These are phyloP conservation scores for Boletus rubescentipes DNA, from an alignment of 768 basidiomycete species.

Conservation along the genomic window DNA sequence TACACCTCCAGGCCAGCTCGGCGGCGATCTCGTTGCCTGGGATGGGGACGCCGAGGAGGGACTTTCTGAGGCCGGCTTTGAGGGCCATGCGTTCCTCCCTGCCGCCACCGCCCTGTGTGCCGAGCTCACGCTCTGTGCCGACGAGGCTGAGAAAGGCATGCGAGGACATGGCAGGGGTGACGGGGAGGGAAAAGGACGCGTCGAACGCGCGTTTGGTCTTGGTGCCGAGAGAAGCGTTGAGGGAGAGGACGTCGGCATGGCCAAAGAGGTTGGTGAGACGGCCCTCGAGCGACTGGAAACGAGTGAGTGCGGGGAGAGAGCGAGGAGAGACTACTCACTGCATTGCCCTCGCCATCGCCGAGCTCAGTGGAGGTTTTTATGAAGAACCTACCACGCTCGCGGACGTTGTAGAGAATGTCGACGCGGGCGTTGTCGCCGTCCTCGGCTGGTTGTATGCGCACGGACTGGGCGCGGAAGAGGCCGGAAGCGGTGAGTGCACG, in stretches of 20 bases:
- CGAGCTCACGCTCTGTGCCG: slow-evolving; percentile 75
- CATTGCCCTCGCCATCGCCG: slow-evolving; percentile 90
- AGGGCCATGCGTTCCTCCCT: slow-evolving; percentile 48
- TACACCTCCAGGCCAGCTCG: slow-evolving; percentile 75
- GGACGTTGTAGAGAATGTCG: slow-evolving; percentile 76
- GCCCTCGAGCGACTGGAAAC: slow-evolving; percentile 66
- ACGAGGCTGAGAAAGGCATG: slow-evolving; percentile 71
- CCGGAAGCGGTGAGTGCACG: slow-evolving; percentile 69
- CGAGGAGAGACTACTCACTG: slow-evolving; percentile 52
- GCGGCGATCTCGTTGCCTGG: slow-evolving; percentile 75
- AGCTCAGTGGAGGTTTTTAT: slow-evolving; percentile 86
- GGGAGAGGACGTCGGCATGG: slow-evolving; percentile 85
- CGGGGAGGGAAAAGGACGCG: slow-evolving; percentile 60
- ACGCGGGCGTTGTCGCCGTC: slow-evolving; percentile 61
- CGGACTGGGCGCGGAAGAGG: slow-evolving; percentile 69
- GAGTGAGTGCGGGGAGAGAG: neutral
- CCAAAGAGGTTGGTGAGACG: slow-evolving; percentile 88
- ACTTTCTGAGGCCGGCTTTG: slow-evolving; percentile 58
- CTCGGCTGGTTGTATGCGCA: slow-evolving; percentile 57
- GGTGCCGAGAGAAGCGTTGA: slow-evolving; percentile 80
- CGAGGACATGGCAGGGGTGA: slow-evolving; percentile 60
- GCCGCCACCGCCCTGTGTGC: slow-evolving; percentile 24
- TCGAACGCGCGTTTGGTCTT: slow-evolving; percentile 84
- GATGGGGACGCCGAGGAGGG: slow-evolving; percentile 11
- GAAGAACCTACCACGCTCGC: slow-evolving; percentile 74